phyloP scores from a whole-genome alignment of 1,284 basidiomycete genomes.

The Trametes sp. region DNA sequence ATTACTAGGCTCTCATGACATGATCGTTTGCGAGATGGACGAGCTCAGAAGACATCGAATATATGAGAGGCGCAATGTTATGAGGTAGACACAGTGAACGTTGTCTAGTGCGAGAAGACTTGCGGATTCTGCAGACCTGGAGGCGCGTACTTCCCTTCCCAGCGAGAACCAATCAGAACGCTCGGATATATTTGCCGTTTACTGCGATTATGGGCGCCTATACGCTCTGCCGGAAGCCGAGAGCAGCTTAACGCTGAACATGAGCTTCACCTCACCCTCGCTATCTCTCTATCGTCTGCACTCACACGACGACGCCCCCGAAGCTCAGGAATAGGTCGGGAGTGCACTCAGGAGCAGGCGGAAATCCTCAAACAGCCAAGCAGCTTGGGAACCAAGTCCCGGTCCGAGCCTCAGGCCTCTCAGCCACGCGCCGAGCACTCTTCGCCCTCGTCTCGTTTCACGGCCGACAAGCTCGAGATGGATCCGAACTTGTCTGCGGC shows the following conservation, averaged over 20 bases:
- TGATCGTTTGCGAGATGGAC: no score
- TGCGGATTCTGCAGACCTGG: no score
- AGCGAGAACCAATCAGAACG: constrained; percentile 5
- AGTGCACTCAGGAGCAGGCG: not conserved
- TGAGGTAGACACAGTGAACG: no score
- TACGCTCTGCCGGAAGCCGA: not conserved
- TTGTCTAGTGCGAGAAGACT: no score
- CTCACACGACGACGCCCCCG: not conserved
- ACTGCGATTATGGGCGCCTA: not conserved
- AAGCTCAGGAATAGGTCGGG: not conserved
- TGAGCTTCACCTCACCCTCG: not conserved
- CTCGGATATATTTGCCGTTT: not conserved
- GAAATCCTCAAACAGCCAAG: not conserved
- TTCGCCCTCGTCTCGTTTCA: no score
- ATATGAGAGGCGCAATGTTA: no score
- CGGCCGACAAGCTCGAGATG: not conserved
- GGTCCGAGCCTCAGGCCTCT: not conserved
- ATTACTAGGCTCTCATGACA: no score
- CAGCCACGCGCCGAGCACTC: not conserved
- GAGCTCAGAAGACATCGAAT: no score
- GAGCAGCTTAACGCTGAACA: not conserved
- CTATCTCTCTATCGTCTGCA: not conserved
- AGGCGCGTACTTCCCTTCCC: no score
- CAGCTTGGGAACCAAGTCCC: not conserved
- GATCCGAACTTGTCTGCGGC: not conserved